Percentiles rank a stretch among this genome's conserved stretches.
Conservation (phyloP, 305 asterid species). For the Lippia alba region DNA sequence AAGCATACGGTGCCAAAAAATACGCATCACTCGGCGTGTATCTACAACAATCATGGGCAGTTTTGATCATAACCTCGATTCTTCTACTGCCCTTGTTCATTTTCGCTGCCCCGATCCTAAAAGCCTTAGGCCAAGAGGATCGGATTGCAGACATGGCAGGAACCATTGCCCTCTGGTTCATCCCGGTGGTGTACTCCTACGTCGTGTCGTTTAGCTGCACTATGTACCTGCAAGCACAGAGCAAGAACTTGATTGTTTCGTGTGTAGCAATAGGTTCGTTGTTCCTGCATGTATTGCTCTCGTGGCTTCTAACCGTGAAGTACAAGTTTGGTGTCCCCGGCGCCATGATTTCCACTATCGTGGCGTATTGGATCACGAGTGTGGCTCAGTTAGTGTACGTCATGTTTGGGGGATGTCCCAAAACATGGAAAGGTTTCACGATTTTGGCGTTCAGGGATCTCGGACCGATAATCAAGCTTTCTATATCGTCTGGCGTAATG, state of each 20-base stretch:
- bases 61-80: constrained; percentile 39
- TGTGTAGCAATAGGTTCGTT: constrained; percentile 50
- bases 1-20: constrained; percentile 68
- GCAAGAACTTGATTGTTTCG: constrained; percentile 66
- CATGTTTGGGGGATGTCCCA: constrained; percentile 54
- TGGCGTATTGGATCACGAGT: constrained; percentile 64
- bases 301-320: constrained; percentile 63
- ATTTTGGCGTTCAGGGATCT: constrained; percentile 57
- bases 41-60: constrained; percentile 70
- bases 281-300: constrained; percentile 46
- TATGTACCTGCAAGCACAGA: constrained; percentile 71
- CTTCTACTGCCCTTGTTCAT: constrained; percentile 45
- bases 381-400: constrained; percentile 52
- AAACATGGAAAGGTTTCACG: constrained; percentile 67
- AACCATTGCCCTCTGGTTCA: constrained; percentile 53
- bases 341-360: constrained; percentile 54
- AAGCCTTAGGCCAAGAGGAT: constrained; percentile 64
- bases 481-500: constrained; percentile 66
- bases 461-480: constrained; percentile 53
- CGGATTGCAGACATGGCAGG: constrained; percentile 51
- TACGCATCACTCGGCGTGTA: constrained; percentile 68
- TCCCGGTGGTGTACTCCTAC: constrained; percentile 58
- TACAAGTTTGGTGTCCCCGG: constrained; percentile 55
- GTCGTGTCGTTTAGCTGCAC: constrained; percentile 56
- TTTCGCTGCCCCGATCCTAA: constrained; percentile 53